These are phyloP conservation scores for Phaeoacremonium minimum DNA, from an alignment of 2,329 filamentous ascomycete species.

Conservation along the genomic window DNA sequence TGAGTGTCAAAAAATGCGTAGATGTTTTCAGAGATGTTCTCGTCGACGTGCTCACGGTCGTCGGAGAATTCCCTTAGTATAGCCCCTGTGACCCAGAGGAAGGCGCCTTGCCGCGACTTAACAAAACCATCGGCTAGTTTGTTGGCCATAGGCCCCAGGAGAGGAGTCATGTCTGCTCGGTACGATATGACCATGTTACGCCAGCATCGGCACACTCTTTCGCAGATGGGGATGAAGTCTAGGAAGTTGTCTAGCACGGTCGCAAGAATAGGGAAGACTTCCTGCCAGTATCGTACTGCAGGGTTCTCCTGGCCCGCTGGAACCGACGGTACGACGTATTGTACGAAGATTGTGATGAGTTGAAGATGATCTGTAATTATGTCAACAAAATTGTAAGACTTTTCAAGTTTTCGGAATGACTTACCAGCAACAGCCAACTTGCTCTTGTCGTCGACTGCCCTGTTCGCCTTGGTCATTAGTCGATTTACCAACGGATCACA, in stretches of 20 bases:
- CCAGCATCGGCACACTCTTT: constrained; percentile 93
- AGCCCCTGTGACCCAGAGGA: constrained; percentile 96
- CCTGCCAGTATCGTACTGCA: constrained; percentile 92
- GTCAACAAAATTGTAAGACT: constrained; percentile 14
- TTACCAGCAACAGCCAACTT: constrained; percentile 82
- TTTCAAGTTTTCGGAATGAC: constrained; percentile 10
- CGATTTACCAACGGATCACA: constrained; percentile 85
- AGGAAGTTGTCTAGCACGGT: constrained; percentile 87
- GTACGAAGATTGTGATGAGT: constrained; percentile 85
- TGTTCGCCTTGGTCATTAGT: constrained; percentile 82
- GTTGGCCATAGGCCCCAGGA: constrained; percentile 81
- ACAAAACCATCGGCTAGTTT: constrained; percentile 84
- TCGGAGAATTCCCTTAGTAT: constrained; percentile 95
- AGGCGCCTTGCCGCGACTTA: constrained; percentile 85
- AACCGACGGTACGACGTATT: constrained; percentile 71
- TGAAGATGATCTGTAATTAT: constrained; percentile 72
- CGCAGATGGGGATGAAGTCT: constrained; percentile 80
- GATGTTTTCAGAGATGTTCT: constrained; percentile 78
- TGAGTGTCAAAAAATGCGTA: constrained; percentile 95
- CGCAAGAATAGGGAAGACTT: constrained; percentile 83
- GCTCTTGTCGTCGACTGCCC: constrained; percentile 74
- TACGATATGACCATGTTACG: constrained; percentile 96
- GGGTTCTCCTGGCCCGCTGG: constrained; percentile 73
- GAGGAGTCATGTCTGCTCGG: constrained; percentile 78
- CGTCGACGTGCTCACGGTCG: constrained; percentile 78